Evolutionary conservation across 2,329 filamentous ascomycete species (phyloP).

Genomic region (Cladophialophora bantiana): DNA sequence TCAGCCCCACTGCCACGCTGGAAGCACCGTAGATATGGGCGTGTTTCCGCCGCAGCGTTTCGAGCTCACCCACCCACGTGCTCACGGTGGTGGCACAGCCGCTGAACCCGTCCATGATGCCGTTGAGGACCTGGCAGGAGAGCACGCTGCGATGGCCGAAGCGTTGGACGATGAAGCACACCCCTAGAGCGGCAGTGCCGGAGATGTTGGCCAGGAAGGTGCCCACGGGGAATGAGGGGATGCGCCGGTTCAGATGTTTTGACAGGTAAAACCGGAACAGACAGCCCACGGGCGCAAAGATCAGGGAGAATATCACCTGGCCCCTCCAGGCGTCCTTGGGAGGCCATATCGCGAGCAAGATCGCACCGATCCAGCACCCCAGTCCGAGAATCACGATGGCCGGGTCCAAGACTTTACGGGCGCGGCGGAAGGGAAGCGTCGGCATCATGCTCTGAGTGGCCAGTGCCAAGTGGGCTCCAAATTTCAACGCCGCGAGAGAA

Average conservation of each 20-base stretch:
- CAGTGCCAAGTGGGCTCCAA: slow-evolving; percentile 75
- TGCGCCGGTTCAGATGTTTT: slow-evolving; percentile 68
- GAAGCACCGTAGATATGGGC: slow-evolving; percentile 71
- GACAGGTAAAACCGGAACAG: slow-evolving; percentile 74
- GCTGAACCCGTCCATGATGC: slow-evolving; percentile 68
- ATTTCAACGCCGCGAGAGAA: slow-evolving; percentile 69
- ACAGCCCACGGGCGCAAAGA: slow-evolving; percentile 79
- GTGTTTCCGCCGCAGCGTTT: slow-evolving; percentile 57
- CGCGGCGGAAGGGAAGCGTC: slow-evolving; percentile 61
- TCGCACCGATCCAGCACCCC: slow-evolving; percentile 74
- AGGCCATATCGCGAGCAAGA: slow-evolving; percentile 71
- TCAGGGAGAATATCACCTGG: slow-evolving; percentile 71
- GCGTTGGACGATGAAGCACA: slow-evolving; percentile 77
- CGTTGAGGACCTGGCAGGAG: slow-evolving; percentile 69
- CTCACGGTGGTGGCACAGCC: slow-evolving; percentile 70
- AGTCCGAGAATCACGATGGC: slow-evolving; percentile 66
- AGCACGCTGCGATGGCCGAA: background rate
- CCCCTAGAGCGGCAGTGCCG: slow-evolving; percentile 74
- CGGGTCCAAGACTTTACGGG: slow-evolving; percentile 68
- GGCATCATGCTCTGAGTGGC: slow-evolving; percentile 64
- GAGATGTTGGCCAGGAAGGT: slow-evolving; percentile 79
- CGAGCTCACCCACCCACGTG: slow-evolving; percentile 67
- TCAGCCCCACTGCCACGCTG: slow-evolving; percentile 67
- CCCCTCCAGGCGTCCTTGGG: slow-evolving; percentile 72
- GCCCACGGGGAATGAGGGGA: slow-evolving; percentile 74